A percentile compares a stretch with the other conserved stretches of the same genome.
Conservation (phyloP, 768 basidiomycete species). For the Suillus hirtellus region DNA sequence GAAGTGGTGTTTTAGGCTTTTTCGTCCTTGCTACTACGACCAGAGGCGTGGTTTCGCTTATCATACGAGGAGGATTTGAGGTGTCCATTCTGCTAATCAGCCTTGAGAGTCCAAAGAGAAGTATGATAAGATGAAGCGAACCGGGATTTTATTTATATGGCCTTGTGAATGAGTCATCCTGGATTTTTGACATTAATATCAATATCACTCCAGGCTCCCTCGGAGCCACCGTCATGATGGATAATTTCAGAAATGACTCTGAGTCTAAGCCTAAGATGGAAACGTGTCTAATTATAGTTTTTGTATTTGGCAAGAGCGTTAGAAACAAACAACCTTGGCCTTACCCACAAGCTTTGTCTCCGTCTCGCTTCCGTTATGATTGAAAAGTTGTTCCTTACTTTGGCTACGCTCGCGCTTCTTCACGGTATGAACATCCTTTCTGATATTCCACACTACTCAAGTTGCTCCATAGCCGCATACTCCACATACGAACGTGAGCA, state of each 20-base stretch:
- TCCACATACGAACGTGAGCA: conserved; percentile 78
- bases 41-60: conserved; percentile 3
- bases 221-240: no score
- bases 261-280: no score
- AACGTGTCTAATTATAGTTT: background rate
- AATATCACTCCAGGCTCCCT: no score
- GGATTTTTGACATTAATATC: no score
- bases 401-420: conserved; percentile 49
- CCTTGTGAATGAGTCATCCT: background rate
- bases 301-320: conserved; percentile 1
- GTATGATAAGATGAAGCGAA: background rate
- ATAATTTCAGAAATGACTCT: no score
- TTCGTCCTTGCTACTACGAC: background rate
- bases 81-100: background rate
- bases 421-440: conserved; percentile 45
- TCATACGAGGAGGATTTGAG: background rate
- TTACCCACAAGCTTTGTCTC: no score
- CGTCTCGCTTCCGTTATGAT: conserved; percentile 39
- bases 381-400: conserved; percentile 45
- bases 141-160: background rate
- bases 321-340: background rate
- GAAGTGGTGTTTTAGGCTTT: conserved; percentile 1
- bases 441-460: conserved; percentile 9
- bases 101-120: background rate
- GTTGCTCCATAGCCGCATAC: conserved; percentile 61